A percentile compares a stretch with the other conserved stretches of the same genome.
Conservation (phyloP, 2,329 filamentous ascomycete genomes). For the Stachybotrys chlorohalonatus region DNA sequence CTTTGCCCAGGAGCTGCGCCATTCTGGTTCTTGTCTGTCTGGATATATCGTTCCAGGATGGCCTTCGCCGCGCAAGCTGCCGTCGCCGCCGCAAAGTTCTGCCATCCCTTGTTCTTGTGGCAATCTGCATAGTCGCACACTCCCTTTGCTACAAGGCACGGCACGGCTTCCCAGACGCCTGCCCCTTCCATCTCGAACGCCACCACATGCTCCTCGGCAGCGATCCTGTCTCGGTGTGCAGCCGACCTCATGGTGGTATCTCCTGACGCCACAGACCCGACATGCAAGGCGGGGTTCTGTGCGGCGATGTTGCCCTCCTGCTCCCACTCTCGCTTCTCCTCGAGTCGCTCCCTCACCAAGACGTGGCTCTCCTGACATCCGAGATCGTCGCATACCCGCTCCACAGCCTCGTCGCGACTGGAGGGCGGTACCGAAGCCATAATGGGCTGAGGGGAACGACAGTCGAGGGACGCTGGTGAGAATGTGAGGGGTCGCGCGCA, state of each 20-base stretch:
- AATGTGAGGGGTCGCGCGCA: no score
- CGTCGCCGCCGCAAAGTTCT: slow-evolving; percentile 22
- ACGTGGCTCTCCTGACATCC: slow-evolving; percentile 11
- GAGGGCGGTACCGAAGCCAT: neutral
- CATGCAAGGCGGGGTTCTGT: slow-evolving; percentile 14
- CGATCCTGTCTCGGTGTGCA: slow-evolving; percentile 20
- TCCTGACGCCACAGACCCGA: slow-evolving; percentile 28
- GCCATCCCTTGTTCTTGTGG: slow-evolving; percentile 26
- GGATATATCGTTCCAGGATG: neutral
- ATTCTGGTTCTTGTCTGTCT: neutral
- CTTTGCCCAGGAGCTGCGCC: no score
- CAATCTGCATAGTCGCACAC: slow-evolving; percentile 28
- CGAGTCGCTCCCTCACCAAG: slow-evolving; percentile 18
- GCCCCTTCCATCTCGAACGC: slow-evolving; percentile 22
- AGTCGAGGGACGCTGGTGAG: no score
- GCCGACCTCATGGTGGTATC: slow-evolving; percentile 29
- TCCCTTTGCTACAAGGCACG: slow-evolving; percentile 23
- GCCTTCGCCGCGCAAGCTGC: slow-evolving; percentile 12
- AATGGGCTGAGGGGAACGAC: no score
- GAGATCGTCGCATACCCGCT: slow-evolving; percentile 4
- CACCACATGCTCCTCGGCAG: slow-evolving; percentile 9
- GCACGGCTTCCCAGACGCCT: slow-evolving; percentile 15
- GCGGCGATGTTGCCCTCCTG: slow-evolving; percentile 10
- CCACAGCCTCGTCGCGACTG: slow-evolving; percentile 1
- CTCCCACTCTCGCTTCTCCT: slow-evolving; percentile 1